Conservation (phyloP, 495 filamentous ascomycete genomes). For the Diplogelasinospora grovesii region DNA sequence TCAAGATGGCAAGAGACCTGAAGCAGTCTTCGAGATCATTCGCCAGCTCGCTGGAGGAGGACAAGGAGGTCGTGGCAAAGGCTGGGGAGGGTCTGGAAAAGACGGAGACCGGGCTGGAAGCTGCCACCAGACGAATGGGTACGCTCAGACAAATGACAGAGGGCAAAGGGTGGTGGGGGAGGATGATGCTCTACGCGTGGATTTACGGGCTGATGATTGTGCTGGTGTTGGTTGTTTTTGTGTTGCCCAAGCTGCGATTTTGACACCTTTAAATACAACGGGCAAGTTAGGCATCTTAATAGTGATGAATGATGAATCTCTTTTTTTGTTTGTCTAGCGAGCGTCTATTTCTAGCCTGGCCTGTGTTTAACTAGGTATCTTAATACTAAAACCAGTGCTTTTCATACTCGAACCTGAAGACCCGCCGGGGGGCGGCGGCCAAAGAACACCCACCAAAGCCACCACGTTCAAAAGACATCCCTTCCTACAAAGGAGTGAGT, state of each 20-base stretch:
- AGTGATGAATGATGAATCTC: too few species aligned
- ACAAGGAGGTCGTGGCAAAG: conserved; percentile 60
- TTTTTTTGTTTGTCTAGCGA: too few species aligned
- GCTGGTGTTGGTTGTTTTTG: conserved; percentile 67
- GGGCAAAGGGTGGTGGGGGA: conserved; percentile 79
- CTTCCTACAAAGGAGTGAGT: too few species aligned
- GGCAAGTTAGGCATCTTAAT: too few species aligned
- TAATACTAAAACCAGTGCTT: too few species aligned
- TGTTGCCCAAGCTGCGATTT: conserved; percentile 81
- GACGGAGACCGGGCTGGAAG: conserved; percentile 66
- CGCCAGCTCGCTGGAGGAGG: conserved; percentile 60
- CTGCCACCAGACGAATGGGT: conserved; percentile 67
- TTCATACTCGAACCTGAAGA: too few species aligned
- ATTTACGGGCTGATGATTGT: conserved; percentile 73
- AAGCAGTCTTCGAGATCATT: conserved; percentile 70
- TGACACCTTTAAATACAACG: conserved; percentile 35
- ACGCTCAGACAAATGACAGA: conserved; percentile 67
- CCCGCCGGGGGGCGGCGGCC: too few species aligned
- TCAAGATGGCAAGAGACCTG: conserved; percentile 68
- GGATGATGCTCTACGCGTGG: conserved; percentile 76
- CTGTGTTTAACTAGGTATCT: too few species aligned
- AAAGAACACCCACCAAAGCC: too few species aligned
- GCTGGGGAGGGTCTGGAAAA: conserved; percentile 69
- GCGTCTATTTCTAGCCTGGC: too few species aligned
- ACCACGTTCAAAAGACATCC: too few species aligned